These are phyloP conservation scores for Brassica juncea DNA, from an alignment of 345 rosid genomes.

Conservation along the genomic window DNA sequence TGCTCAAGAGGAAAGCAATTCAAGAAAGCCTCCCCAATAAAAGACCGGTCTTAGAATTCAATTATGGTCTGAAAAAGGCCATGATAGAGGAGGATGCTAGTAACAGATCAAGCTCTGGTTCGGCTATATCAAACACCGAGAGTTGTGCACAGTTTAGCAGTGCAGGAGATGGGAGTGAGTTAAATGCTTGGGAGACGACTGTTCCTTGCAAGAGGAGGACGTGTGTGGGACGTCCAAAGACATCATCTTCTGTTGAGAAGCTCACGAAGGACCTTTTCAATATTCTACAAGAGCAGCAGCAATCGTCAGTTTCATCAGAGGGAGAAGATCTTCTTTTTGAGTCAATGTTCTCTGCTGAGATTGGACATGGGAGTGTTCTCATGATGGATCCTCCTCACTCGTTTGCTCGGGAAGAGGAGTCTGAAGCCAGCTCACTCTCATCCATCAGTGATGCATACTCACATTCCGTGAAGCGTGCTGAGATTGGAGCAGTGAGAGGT, in stretches of 20 bases:
- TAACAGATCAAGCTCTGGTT: slow-evolving; percentile 95
- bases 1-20: slow-evolving; percentile 73
- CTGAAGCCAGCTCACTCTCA: slow-evolving; percentile 88
- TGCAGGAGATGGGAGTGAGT: slow-evolving; percentile 26
- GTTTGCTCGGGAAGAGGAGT: slow-evolving; percentile 90
- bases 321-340: slow-evolving; percentile 95
- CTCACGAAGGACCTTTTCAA: slow-evolving; percentile 82
- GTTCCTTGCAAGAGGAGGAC: slow-evolving; percentile 95
- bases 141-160: slow-evolving; percentile 88
- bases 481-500: slow-evolving; percentile 40
- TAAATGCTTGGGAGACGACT: slow-evolving; percentile 69
- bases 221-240: slow-evolving; percentile 78
- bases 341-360: slow-evolving; percentile 95
- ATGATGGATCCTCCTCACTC: slow-evolving; percentile 80
- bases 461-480: slow-evolving; percentile 49
- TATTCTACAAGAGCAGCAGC: slow-evolving; percentile 95
- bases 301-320: slow-evolving; percentile 82
- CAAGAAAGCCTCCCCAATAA: slow-evolving; percentile 48
- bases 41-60: slow-evolving; percentile 50
- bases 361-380: slow-evolving; percentile 94
- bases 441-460: slow-evolving; percentile 65
- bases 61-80: slow-evolving; percentile 52
- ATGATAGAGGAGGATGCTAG: slow-evolving; percentile 77
- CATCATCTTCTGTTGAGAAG: slow-evolving; percentile 83
- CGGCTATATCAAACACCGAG: slow-evolving; percentile 93